Base-by-base conservation (phyloP, 2,329 filamentous ascomycete species). In the Colletotrichum gigasporum region DNA sequence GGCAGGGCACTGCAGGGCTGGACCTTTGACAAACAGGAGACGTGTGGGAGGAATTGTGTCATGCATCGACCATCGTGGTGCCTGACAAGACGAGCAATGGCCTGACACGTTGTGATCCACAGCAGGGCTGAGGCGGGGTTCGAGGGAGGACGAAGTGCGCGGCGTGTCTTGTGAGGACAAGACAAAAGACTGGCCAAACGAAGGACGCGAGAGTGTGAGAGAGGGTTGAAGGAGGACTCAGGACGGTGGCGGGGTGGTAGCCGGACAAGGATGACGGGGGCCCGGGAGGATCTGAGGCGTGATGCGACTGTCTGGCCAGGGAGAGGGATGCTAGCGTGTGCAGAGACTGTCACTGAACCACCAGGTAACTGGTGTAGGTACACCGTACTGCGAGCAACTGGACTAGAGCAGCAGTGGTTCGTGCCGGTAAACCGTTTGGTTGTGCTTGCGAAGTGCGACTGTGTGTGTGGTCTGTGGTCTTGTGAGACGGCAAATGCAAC, bases 21-120 rank as follows among this genome's bases (percentile, higher is more conserved):
- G 55, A 44, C 60, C 47, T 59, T 57, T 53, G 65, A 47, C 50
- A 56, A 37, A 56, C 55, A 48, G 55, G 62, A 67, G 55, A 61
- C 42, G 51, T 32, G 54, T 55, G 48, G 45, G 56, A 54, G 41
- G 62, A 62, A 53, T 53, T 65, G 65, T 65, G 52, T 67, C 62
- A 67, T 67, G 62, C 62, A 65, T 16, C 45, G 50, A 51, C 65
- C 61, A 61, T 57, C 39, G 51, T 65, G 62, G 56, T 67, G 50
- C 50, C 61, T 44, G 60, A 32, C 28, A 35, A 45, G 34, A 56
- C 41, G 34, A 48, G 32, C 34, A 60, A 55, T 66, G 64, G 61
- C 42, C 60, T 67, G 65, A 67, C 56, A 62, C 62, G 41, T 39
- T 44, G 28, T 22, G 64, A 51, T 47, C 65, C 65, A 61, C 56